A percentile compares a stretch with the other conserved stretches of the same genome.
phyloP scores from a whole-genome alignment of 495 filamentous ascomycete genomes.

The Pyrenula massariospora region DNA sequence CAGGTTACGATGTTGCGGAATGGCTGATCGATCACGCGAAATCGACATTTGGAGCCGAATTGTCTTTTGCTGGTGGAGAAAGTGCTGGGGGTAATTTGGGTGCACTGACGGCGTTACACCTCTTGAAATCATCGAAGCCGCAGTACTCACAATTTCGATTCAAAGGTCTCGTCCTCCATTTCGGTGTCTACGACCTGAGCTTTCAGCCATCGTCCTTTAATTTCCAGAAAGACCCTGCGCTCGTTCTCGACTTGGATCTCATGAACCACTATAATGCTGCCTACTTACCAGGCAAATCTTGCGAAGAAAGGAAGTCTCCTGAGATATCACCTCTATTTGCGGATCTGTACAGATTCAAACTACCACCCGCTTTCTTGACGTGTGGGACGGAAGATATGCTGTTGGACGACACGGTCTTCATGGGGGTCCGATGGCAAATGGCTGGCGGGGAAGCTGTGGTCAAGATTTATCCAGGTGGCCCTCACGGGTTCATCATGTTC shows the following conservation, averaged over 20 bases:
- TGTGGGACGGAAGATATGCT: slow-evolving; percentile 41
- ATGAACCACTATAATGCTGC: slow-evolving; percentile 28
- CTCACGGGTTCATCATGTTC: slow-evolving; percentile 34
- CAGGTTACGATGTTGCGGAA: slow-evolving; percentile 32
- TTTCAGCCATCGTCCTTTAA: slow-evolving; percentile 19
- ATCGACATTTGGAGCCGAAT: slow-evolving; percentile 10
- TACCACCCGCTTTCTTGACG: slow-evolving; percentile 40
- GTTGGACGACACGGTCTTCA: slow-evolving; percentile 43
- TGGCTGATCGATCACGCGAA: slow-evolving; percentile 34
- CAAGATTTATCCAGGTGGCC: slow-evolving; percentile 39
- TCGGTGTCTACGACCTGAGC: slow-evolving; percentile 32
- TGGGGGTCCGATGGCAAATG: slow-evolving; percentile 39
- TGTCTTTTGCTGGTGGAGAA: slow-evolving; percentile 17
- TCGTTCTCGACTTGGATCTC: slow-evolving; percentile 25
- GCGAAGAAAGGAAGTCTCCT: slow-evolving; percentile 20
- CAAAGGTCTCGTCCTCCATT: slow-evolving; percentile 32
- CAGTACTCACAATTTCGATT: slow-evolving; percentile 17
- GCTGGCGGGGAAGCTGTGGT: slow-evolving; percentile 34
- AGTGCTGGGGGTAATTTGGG: slow-evolving; percentile 37
- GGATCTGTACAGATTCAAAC: slow-evolving; percentile 25
- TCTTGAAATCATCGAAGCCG: slow-evolving; percentile 17
- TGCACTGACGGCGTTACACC: slow-evolving; percentile 27
- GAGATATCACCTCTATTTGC: slow-evolving; percentile 29
- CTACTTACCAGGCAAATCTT: slow-evolving; percentile 26
- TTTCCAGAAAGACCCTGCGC: slow-evolving; percentile 12